Conservation (phyloP, 306 rosid genomes). For the Vigna unguiculata region DNA sequence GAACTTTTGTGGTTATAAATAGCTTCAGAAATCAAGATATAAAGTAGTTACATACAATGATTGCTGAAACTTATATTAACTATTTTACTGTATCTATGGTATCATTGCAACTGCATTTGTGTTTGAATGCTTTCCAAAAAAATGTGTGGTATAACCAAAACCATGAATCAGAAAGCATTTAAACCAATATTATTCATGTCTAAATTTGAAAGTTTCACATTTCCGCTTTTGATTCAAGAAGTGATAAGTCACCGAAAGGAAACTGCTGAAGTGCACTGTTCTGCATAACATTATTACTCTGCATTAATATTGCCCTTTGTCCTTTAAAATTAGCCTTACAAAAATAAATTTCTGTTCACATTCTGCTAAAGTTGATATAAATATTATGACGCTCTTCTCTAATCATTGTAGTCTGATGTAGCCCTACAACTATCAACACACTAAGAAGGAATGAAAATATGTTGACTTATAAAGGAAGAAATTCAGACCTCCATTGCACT, state of each 20-base stretch:
- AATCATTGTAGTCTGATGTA: not conserved
- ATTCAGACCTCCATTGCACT: constrained; percentile 63
- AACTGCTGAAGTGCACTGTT: constrained; percentile 12
- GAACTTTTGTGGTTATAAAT: not conserved
- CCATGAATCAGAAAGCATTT: constrained; percentile 2
- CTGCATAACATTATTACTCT: not conserved
- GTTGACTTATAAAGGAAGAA: constrained; percentile 7
- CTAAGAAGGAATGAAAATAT: constrained; percentile 24
- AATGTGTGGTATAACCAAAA: constrained; percentile 17
- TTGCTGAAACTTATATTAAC: constrained; percentile 24
- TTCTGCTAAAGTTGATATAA: constrained; percentile 22
- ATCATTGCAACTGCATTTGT: not conserved
- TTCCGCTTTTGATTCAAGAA: not conserved
- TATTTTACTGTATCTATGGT: not conserved
- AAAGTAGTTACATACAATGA: not conserved
- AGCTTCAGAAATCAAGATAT: constrained; percentile 29
- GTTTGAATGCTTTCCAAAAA: constrained; percentile 3
- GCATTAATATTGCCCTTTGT: not conserved
- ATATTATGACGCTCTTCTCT: constrained; percentile 22
- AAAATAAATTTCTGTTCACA: not conserved
- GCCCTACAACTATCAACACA: constrained; percentile 3
- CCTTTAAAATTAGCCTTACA: not conserved
- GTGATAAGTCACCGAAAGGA: constrained; percentile 22
- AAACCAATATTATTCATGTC: constrained; percentile 18
- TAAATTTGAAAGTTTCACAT: constrained; percentile 27